Evolutionary conservation across 1,139 yeast species (phyloP).

Genomic region (Geotrichum histeridarum): DNA sequence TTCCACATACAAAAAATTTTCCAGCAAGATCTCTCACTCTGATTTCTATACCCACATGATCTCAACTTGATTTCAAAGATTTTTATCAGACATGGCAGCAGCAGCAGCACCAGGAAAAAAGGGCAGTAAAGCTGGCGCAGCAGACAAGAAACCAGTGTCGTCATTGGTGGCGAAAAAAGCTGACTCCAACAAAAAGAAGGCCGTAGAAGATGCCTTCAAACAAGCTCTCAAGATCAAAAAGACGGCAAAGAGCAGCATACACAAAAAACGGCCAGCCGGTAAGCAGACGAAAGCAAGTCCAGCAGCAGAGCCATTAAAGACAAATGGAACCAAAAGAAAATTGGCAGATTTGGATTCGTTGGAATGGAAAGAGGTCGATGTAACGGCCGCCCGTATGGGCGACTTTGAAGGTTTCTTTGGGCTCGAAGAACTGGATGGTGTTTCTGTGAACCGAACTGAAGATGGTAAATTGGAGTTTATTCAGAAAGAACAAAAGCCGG

Average conservation of each 20-base stretch:
- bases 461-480: conserved; percentile 62
- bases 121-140: not conserved
- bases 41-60: too few species aligned
- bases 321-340: not conserved
- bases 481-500: conserved; percentile 32
- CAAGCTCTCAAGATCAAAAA: not conserved
- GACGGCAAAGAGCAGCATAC: not conserved
- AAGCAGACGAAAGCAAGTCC: not conserved
- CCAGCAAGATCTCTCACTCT: not conserved
- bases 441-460: conserved; percentile 59
- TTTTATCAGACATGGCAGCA: not conserved
- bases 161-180: not conserved
- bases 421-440: conserved; percentile 90
- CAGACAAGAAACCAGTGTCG: not conserved
- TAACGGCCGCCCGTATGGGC: conserved; percentile 69
- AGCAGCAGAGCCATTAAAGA: not conserved
- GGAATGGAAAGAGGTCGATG: conserved; percentile 72
- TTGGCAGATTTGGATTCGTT: conserved; percentile 29
- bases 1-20: not conserved
- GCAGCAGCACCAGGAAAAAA: conserved; percentile 8
- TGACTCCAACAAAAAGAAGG: not conserved
- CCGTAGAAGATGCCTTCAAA: not conserved
- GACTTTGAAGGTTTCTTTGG: conserved; percentile 91
- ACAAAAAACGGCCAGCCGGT: not conserved
- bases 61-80: not conserved